Evolutionary conservation across 768 basidiomycete genomes (phyloP).

Genomic region (Daedaleopsis sinensis): DNA sequence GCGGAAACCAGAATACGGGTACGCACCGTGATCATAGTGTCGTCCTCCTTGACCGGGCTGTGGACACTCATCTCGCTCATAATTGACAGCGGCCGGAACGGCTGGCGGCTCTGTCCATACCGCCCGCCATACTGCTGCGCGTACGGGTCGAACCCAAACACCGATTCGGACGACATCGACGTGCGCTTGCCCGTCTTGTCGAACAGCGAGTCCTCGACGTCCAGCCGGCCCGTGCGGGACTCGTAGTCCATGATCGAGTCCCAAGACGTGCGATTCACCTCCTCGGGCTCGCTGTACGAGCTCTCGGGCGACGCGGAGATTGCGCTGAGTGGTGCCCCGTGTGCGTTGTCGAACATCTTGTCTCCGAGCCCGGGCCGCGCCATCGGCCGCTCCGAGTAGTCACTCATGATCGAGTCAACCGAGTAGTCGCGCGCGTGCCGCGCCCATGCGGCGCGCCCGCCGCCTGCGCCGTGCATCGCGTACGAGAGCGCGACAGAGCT

Average conservation of each 20-base stretch:
- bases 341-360: slow-evolving; percentile 80
- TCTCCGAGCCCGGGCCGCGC: slow-evolving; percentile 79
- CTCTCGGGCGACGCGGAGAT: slow-evolving; percentile 70
- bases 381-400: slow-evolving; percentile 58
- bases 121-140: slow-evolving; percentile 31
- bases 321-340: slow-evolving; percentile 55
- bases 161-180: slow-evolving; percentile 58
- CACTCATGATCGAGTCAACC: slow-evolving; percentile 67
- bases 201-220: slow-evolving; percentile 35
- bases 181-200: slow-evolving; percentile 60
- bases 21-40: slow-evolving; percentile 80
- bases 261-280: slow-evolving; percentile 45
- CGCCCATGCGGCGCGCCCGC: slow-evolving; percentile 62
- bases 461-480: slow-evolving; percentile 53
- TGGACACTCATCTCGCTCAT: slow-evolving; percentile 52
- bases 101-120: slow-evolving; percentile 44
- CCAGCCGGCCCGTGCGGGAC: slow-evolving; percentile 24
- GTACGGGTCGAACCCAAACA: slow-evolving; percentile 58
- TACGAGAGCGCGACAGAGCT: slow-evolving; percentile 62
- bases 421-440: slow-evolving; percentile 60
- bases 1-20: not conserved
- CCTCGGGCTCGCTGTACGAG: slow-evolving; percentile 36
- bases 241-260: slow-evolving; percentile 72
- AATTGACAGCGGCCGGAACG: slow-evolving; percentile 68
- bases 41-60: slow-evolving; percentile 65